phyloP scores from a whole-genome alignment of 108 stramenopile species.

The Conticribra guillardii region DNA sequence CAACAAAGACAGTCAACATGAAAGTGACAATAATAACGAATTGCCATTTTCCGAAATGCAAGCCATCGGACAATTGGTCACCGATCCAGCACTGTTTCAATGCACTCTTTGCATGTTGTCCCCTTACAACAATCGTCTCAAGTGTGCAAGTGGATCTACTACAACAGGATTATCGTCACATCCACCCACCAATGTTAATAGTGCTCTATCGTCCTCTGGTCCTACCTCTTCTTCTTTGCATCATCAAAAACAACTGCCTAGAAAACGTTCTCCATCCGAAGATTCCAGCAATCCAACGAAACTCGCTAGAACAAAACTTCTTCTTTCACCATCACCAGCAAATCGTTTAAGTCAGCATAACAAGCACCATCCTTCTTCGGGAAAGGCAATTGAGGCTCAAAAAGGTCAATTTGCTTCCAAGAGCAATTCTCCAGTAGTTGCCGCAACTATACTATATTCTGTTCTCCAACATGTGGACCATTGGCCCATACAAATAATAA shows the following conservation, averaged over 20 bases:
- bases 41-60: constrained; percentile 16
- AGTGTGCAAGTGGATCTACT: no score
- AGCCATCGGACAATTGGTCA: constrained; percentile 21
- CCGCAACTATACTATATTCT: constrained; percentile 63
- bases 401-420: neutral
- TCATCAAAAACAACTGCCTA: constrained; percentile 6
- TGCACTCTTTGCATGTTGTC: constrained; percentile 6
- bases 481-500: constrained; percentile 70
- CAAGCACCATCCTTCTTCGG: neutral
- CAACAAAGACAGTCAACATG: neutral
- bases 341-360: constrained; percentile 1
- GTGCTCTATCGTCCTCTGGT: no score
- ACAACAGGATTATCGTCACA: no score
- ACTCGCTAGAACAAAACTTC: constrained; percentile 10
- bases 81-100: constrained; percentile 25
- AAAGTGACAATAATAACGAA: neutral
- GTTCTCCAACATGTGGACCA: constrained; percentile 67
- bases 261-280: constrained; percentile 35
- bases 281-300: constrained; percentile 1
- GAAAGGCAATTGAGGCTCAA: constrained; percentile 5
- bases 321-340: constrained; percentile 11
- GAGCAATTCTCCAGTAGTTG: constrained; percentile 37
- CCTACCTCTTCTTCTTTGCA: neutral
- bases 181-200: no score
- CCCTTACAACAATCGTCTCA: neutral